Conservation (phyloP, 2,329 filamentous ascomycete genomes). For the Colletotrichum sansevieriae region DNA sequence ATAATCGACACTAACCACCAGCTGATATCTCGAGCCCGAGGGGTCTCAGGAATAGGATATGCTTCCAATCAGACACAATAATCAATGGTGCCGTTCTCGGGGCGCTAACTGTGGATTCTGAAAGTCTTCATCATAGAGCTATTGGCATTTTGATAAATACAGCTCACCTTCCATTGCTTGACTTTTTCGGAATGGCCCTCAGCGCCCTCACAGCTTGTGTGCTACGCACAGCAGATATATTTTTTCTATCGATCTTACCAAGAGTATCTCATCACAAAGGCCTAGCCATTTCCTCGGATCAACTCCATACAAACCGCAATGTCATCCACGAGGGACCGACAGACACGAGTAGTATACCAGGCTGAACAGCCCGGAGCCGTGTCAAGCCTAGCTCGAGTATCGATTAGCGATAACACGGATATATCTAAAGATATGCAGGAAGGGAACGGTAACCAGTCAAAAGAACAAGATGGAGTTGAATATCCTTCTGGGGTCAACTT, state of each 20-base stretch:
- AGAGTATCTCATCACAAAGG: too few relatives aligned
- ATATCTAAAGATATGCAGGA: background rate
- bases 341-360: background rate
- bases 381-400: background rate
- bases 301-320: background rate
- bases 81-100: background rate
- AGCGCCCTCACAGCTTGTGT: too few relatives aligned
- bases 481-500: conserved; percentile 18
- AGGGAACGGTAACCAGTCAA: rapidly evolving
- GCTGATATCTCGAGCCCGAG: background rate
- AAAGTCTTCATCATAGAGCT: background rate
- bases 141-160: too few relatives aligned
- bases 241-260: too few relatives aligned
- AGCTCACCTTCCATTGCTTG: too few relatives aligned
- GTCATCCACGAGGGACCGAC: background rate
- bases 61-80: background rate
- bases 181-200: too few relatives aligned
- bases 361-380: rapidly evolving
- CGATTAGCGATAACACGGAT: background rate
- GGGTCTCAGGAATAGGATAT: background rate
- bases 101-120: background rate
- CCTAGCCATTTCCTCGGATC: too few relatives aligned
- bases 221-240: too few relatives aligned
- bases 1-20: background rate
- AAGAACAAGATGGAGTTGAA: background rate